These are phyloP conservation scores for Wickerhamiella kazuoi DNA, from an alignment of 805 yeast species.

Conservation along the genomic window DNA sequence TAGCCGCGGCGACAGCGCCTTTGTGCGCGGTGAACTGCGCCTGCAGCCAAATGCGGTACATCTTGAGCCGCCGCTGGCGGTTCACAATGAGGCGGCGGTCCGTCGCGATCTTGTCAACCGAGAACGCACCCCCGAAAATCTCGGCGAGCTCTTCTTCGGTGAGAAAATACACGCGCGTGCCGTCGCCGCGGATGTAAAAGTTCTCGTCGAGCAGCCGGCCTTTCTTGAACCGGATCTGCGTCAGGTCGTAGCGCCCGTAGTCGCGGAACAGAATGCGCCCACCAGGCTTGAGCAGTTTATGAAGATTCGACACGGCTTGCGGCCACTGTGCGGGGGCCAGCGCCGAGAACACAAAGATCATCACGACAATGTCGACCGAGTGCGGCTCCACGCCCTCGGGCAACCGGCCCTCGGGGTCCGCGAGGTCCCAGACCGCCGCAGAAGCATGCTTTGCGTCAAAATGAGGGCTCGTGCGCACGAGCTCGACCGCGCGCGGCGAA, in stretches of 20 bases:
- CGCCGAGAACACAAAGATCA: slow-evolving; percentile 90
- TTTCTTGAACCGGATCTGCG: slow-evolving; percentile 85
- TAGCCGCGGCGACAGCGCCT: too few relatives aligned
- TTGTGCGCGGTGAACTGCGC: slow-evolving; percentile 61
- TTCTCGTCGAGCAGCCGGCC: slow-evolving; percentile 76
- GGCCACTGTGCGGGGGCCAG: slow-evolving; percentile 83
- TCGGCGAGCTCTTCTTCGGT: slow-evolving; percentile 77
- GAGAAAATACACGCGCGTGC: slow-evolving; percentile 92
- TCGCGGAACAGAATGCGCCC: slow-evolving; percentile 81
- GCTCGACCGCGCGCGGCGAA: slow-evolving; percentile 72
- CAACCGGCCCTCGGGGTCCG: slow-evolving; percentile 49
- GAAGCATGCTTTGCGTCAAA: slow-evolving; percentile 46
- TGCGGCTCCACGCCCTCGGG: slow-evolving; percentile 73
- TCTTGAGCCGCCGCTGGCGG: slow-evolving; percentile 77
- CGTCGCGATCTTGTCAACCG: slow-evolving; percentile 63
- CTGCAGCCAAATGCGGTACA: slow-evolving; percentile 95
- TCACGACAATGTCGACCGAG: slow-evolving; percentile 79
- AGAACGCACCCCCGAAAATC: slow-evolving; percentile 49
- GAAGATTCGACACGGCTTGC: slow-evolving; percentile 54
- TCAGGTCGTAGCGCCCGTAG: slow-evolving; percentile 89
- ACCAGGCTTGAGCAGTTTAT: slow-evolving; percentile 72
- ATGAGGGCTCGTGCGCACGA: slow-evolving; percentile 48
- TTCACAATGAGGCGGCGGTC: slow-evolving; percentile 84
- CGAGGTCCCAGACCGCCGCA: slow-evolving; percentile 91
- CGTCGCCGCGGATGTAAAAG: slow-evolving; percentile 93